These are phyloP conservation scores for Blastocystis sp. DNA, from an alignment of 352 stramenopile genomes.

Conservation along the genomic window DNA sequence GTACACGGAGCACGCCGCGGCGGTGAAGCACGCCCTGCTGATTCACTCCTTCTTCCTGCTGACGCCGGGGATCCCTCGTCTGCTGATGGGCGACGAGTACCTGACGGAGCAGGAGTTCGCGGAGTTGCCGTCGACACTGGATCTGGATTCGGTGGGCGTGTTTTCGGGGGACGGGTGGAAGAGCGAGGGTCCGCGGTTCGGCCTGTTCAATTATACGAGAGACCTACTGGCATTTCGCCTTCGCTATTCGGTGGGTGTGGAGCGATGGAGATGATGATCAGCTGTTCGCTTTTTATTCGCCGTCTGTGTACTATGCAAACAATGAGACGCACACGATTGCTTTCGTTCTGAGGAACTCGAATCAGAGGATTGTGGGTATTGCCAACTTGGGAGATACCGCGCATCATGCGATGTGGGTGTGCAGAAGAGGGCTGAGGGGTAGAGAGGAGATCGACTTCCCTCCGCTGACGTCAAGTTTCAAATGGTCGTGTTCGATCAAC, in stretches of 20 bases:
- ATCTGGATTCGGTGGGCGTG: background rate
- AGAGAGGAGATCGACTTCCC: slow-evolving; percentile 51
- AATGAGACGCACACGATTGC: slow-evolving; percentile 20
- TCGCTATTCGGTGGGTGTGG: background rate
- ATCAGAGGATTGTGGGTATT: background rate
- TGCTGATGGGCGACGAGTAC: slow-evolving; percentile 61
- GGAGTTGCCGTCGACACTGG: background rate
- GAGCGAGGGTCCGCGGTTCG: background rate
- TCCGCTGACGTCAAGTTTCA: background rate
- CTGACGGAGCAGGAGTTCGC: slow-evolving; percentile 10
- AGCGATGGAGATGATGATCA: background rate
- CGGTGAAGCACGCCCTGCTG: background rate
- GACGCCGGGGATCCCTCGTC: slow-evolving; percentile 8
- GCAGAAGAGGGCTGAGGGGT: background rate
- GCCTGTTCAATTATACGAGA: slow-evolving; percentile 45
- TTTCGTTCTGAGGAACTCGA: background rate
- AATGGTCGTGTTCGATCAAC: background rate
- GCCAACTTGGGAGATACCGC: background rate
- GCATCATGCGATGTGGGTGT: background rate
- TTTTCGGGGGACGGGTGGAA: background rate
- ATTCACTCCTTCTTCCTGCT: slow-evolving; percentile 39
- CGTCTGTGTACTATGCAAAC: background rate
- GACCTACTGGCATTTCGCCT: background rate
- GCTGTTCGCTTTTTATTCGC: background rate
- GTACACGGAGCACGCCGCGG: background rate